Base-by-base conservation (phyloP, 345 rosid species). In the Raphanus raphanistrum region DNA sequence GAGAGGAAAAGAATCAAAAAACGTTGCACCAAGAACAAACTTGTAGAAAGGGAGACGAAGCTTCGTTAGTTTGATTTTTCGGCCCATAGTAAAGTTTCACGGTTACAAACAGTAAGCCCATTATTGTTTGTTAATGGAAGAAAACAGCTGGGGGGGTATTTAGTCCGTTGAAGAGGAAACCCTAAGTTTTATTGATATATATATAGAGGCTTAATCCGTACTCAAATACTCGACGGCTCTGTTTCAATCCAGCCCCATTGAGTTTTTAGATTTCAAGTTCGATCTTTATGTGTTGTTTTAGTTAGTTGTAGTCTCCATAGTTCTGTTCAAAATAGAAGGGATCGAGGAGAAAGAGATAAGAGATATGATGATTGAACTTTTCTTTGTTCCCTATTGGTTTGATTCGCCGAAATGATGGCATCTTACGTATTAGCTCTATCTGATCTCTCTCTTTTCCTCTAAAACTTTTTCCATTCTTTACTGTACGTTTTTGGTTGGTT, bases 401-500 rank as follows among this genome's bases (percentile, higher is more conserved):
- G 79, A 73, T 74, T 36, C 2, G 75, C 82, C 82, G 82, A 52
- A 0, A 79, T 79, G 82, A 79, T 79, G 82, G 82, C 82, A 68
- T 73, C 74, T 79, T 28, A 79, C 61, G 78, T 79, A 79, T 79
- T 79, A 79, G 82, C 82, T 79, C 82, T 78, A 78, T 72, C 81
- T 78, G 81, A 78, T 78, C 81, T 77, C 5, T 60, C 5, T 33
- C 7, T 7, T 59, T 25, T 41, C 17, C 15, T 63, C 2, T 16
- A 2, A 4, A 5, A 28, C 2, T 28, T 28, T 54, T 54, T 54
- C 3, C 0, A 12, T n/a, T 5, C 16, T 5, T 50, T 12, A 13
- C 4, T 48, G 2, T 13, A 48, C 1, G 7, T 15, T 48, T 48
- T n/a, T 48, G n/a, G n/a, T 48, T 15, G 6, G 36, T 36, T 36